Evolutionary conservation across 1,284 basidiomycete species (phyloP), one percentile per base, ranked within the genome.

Genomic region (Trichosporon sp.): DNA sequence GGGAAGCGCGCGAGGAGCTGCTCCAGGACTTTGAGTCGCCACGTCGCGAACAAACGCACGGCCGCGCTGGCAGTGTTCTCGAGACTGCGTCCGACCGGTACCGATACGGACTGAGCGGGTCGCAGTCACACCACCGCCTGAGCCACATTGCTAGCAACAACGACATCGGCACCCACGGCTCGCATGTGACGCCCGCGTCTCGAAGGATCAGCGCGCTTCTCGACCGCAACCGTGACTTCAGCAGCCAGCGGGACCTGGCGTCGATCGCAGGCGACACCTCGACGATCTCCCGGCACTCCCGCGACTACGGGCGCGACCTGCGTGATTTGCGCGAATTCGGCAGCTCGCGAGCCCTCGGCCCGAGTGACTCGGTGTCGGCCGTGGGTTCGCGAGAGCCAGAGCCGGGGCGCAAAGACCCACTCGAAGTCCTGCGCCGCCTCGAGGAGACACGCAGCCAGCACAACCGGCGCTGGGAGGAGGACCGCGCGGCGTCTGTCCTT

Each of bases 131-230:
- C 15, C 62, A 65, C 29, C 56, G 68, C 18, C 58, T 65, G 32
- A 62, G 64, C 63, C 56, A 60, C 56, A 60, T 60, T 60, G 56
- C 56, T 60, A 60, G 56, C 56, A 60, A 29, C 56, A 60, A 60
- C 27, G 56, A 60, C 56, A 60, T 60, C 12, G 47, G 47, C 47
- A 23, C 47, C 11, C 47, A 51, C 21, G 47, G 21, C 58, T 35
- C 64, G 64, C 42, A 44, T 13, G 47, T 21, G 1, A 51, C 47
- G 2, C 47, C 47, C 7, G 27, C 38, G 35, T 58, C 66, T 8
- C 63, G 62, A 7, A 32, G 71, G 51, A 44, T 72, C 21, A 88
- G 18, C 96, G 95, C 76, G 96, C 92, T 92, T 68, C 32, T 53
- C 35, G 18, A 35, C 66, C 23, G 51, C 53, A 65, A 68, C 64